Base-by-base conservation (phyloP, 202 grass and related monocot species). In the Eragrostis tef region DNA sequence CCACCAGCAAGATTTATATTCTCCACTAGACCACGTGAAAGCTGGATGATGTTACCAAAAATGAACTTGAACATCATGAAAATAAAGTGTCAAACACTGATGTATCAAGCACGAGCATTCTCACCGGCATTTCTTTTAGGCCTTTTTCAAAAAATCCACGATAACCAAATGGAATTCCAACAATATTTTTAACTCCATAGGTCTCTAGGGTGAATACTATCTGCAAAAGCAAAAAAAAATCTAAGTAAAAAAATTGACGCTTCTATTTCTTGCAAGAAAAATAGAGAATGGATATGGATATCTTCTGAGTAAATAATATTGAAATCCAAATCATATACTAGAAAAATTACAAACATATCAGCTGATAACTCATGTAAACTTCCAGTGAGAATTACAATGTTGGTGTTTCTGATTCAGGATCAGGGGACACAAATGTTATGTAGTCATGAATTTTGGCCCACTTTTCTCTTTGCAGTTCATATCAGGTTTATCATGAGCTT, bases 1-100 rank as follows among this genome's bases (percentile, higher is more conserved):
- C 95, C 95, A 83, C 95, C 92, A 69, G 86, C 48, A 84, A 98
- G 92, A 88, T 95, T 94, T 91, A 98, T 98, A 36, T 93, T 98
- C 80, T 98, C 92, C 80, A 98, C 95, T 19, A 93, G 71, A 68
- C 73, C 68, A 75, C 87, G 88, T 44, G 95, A 98, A 85, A 98
- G 92, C 95, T 98, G 86, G 64, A 48, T 10, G 69, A 69, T 83
- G 39, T 17, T 70, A 83, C 31, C 65, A 74, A 56, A 81, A 81
- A 53, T 29, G 78, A 56, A 81, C 11, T 59, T 24, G 20, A 46
- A 46, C 20, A 36, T 17, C 54, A 63, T 61, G 68, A 82, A 48
- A 16, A 85, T 58, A 19, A 51, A 82, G 3, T 66, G 7, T 20
- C 16, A 66, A n/a, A 59, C 49, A 26, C 15, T 36, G 29, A 49